phyloP scores from a whole-genome alignment of 2,329 filamentous ascomycete species.

The Aspergillus caelatus region DNA sequence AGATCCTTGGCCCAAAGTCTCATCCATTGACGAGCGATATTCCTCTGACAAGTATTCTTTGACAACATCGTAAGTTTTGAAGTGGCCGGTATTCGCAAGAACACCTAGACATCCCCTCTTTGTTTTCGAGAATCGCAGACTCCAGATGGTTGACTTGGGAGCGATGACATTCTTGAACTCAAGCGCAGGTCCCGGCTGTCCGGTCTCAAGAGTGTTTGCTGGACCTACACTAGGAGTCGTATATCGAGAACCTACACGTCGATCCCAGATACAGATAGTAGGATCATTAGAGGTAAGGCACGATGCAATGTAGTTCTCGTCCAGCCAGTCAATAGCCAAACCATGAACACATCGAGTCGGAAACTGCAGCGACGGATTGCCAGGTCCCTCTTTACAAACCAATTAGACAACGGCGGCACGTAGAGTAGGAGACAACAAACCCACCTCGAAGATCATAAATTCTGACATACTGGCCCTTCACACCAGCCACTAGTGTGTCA shows the following conservation, averaged over 20 bases:
- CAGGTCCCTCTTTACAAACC: slow-evolving; percentile 33
- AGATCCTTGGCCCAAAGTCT: slow-evolving; percentile 43
- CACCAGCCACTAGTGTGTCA: slow-evolving; percentile 63
- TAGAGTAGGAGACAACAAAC: slow-evolving; percentile 17
- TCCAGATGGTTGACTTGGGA: slow-evolving; percentile 60
- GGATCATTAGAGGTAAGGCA: slow-evolving; percentile 58
- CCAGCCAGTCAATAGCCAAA: slow-evolving; percentile 64
- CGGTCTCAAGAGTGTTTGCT: slow-evolving; percentile 31
- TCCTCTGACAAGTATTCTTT: slow-evolving; percentile 52
- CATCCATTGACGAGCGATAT: slow-evolving; percentile 41
- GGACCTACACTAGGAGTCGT: slow-evolving; percentile 39
- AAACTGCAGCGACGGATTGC: slow-evolving; percentile 50
- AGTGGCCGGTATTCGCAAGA: slow-evolving; percentile 61
- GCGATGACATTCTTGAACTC: slow-evolving; percentile 60
- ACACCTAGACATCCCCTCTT: slow-evolving; percentile 61
- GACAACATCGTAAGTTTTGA: slow-evolving; percentile 59
- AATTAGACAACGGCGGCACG: slow-evolving; percentile 6
- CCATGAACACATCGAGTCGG: slow-evolving; percentile 65
- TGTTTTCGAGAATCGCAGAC: slow-evolving; percentile 62
- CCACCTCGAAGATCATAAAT: slow-evolving; percentile 65
- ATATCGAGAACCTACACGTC: slow-evolving; percentile 50
- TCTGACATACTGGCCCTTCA: slow-evolving; percentile 62
- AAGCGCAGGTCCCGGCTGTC: slow-evolving; percentile 55
- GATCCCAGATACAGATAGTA: slow-evolving; percentile 65
- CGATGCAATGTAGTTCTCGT: slow-evolving; percentile 68